Evolutionary conservation across 345 rosid species (phyloP).

Genomic region (Passiflora organensis): DNA sequence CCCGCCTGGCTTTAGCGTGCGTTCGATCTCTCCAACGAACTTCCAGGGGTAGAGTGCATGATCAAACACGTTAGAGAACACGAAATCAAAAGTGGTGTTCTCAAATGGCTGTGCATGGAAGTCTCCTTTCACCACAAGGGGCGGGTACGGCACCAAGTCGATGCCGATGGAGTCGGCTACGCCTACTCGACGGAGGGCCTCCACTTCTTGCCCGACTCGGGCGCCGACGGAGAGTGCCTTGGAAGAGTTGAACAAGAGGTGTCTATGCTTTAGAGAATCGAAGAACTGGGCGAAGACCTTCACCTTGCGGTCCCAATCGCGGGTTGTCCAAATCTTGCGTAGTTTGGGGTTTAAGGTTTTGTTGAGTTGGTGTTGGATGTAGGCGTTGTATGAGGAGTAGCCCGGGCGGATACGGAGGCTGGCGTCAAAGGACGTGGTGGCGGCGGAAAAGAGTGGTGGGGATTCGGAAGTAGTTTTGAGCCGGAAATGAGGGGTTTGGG

Average conservation of each 20-base stretch:
- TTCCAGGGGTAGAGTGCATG: constrained; percentile 34
- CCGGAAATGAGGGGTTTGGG: constrained; percentile 7
- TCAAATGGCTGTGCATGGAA: constrained; percentile 39
- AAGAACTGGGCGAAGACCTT: constrained; percentile 28
- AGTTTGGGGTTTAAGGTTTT: constrained; percentile 41
- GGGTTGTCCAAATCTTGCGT: constrained; percentile 32
- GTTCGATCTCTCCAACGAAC: constrained; percentile 38
- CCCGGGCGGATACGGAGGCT: constrained; percentile 38
- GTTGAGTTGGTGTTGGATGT: constrained; percentile 36
- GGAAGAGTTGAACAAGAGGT: constrained; percentile 21
- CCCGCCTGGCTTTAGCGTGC: constrained; percentile 34
- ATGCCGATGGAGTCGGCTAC: constrained; percentile 33
- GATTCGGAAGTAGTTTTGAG: background rate
- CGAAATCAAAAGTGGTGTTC: constrained; percentile 34
- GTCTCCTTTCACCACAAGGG: constrained; percentile 36
- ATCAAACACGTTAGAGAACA: constrained; percentile 43
- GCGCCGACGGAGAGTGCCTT: constrained; percentile 36
- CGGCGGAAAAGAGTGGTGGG: background rate
- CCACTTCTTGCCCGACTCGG: constrained; percentile 42
- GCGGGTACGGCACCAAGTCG: constrained; percentile 37
- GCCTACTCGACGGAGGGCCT: constrained; percentile 24
- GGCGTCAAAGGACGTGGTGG: background rate
- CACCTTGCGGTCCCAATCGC: constrained; percentile 44
- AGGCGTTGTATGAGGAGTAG: constrained; percentile 26
- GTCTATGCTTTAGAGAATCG: constrained; percentile 15